phyloP scores from a whole-genome alignment of 805 yeast genomes.

The Ogataea neopini region DNA sequence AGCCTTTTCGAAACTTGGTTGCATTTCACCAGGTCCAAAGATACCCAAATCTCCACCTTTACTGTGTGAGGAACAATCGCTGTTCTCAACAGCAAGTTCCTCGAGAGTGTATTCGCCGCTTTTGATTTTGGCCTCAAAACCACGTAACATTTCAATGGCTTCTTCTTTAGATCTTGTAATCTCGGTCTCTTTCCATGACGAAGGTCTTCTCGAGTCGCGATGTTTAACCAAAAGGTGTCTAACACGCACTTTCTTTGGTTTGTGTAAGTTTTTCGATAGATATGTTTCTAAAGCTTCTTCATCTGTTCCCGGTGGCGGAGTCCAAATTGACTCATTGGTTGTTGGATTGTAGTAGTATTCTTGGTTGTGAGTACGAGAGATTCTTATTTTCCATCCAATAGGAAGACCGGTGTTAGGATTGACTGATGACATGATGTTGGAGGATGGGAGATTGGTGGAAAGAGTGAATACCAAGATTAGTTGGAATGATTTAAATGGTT shows the following conservation, averaged over 20 bases:
- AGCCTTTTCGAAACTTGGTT: conserved; percentile 88
- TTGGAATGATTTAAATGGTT: background rate
- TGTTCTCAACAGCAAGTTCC: conserved; percentile 76
- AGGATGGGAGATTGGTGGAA: no score
- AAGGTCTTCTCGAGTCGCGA: conserved; percentile 80
- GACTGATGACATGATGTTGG: conserved; percentile 1
- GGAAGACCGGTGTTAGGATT: conserved; percentile 71
- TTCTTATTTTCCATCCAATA: conserved; percentile 75
- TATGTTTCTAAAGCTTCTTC: conserved; percentile 56
- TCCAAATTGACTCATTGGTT: conserved; percentile 82
- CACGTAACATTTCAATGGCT: conserved; percentile 64
- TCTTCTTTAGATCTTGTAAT: conserved; percentile 83
- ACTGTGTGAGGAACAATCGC: conserved; percentile 85
- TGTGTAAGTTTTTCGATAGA: conserved; percentile 45
- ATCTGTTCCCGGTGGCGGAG: conserved; percentile 85
- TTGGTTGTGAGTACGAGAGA: conserved; percentile 76
- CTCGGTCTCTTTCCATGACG: conserved; percentile 78
- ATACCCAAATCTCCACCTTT: conserved; percentile 91
- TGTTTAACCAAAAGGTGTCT: conserved; percentile 85
- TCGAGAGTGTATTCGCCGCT: conserved; percentile 66
- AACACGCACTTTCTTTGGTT: conserved; percentile 72
- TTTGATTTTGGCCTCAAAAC: conserved; percentile 56
- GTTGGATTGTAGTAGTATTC: conserved; percentile 79
- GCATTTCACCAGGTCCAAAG: conserved; percentile 92
- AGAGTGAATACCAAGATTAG: background rate